phyloP scores from a whole-genome alignment of 2,329 filamentous ascomycete species.

The Xylariaceae sp. region DNA sequence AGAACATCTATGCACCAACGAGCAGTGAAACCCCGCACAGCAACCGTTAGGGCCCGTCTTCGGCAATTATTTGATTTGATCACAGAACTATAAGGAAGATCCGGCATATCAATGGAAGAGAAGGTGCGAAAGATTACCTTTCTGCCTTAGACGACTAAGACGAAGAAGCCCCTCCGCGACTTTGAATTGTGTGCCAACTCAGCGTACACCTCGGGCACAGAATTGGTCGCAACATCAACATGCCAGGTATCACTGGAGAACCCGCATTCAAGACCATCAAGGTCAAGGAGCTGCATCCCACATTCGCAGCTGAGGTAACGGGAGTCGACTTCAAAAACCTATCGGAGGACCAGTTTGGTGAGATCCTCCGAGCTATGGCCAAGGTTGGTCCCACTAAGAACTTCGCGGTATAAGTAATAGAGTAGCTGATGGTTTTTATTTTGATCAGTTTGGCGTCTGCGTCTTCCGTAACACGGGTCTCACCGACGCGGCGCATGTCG shows the following conservation, averaged over 20 bases:
- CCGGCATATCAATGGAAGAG: neutral
- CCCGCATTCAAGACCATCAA: slow-evolving; percentile 21
- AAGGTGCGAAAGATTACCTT: neutral
- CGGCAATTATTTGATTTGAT: slow-evolving; percentile 17
- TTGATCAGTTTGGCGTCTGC: slow-evolving; percentile 44
- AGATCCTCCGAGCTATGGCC: slow-evolving; percentile 28
- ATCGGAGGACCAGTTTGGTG: slow-evolving; percentile 27
- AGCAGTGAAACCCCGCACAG: too few species aligned
- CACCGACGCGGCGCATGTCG: slow-evolving; percentile 46
- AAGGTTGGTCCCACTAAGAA: slow-evolving; percentile 20
- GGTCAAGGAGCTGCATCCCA: slow-evolving; percentile 24
- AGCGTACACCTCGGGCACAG: neutral
- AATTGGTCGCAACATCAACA: slow-evolving; percentile 7
- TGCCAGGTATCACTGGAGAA: slow-evolving; percentile 26
- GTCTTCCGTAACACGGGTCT: slow-evolving; percentile 48
- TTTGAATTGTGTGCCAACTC: neutral
- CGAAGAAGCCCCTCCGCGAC: neutral
- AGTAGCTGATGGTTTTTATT: neutral
- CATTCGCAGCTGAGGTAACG: slow-evolving; percentile 27
- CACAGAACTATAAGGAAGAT: neutral
- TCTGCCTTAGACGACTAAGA: neutral
- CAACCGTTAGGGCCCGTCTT: slow-evolving; percentile 6
- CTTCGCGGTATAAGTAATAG: neutral
- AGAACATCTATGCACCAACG: neutral
- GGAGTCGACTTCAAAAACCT: slow-evolving; percentile 29